Conservation (phyloP, 192 early-diverging fungal species). For the Gonapodya prolifera region DNA sequence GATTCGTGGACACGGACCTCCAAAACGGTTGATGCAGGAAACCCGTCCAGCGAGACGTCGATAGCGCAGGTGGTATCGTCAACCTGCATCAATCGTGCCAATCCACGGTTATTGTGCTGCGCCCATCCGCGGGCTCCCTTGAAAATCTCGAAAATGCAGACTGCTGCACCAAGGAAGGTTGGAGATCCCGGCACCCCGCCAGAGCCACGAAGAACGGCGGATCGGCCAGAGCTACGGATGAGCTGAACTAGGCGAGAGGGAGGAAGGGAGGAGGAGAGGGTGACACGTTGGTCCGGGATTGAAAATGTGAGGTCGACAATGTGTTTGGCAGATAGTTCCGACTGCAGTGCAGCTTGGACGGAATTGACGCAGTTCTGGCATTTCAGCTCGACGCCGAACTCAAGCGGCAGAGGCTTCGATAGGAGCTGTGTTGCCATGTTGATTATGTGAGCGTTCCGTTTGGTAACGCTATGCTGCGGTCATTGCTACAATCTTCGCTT, state of each 20-base stretch:
- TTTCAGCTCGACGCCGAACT: slow-evolving; percentile 79
- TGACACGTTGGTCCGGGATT: slow-evolving; percentile 55
- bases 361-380: slow-evolving; percentile 66
- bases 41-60: slow-evolving; percentile 62
- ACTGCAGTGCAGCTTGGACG: slow-evolving; percentile 43
- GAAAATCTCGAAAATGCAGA: slow-evolving; percentile 71
- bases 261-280: slow-evolving; percentile 57
- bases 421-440: too few species aligned
- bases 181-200: slow-evolving; percentile 38
- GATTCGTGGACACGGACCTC: slow-evolving; percentile 63
- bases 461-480: too few species aligned
- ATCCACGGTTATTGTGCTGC: slow-evolving; percentile 36
- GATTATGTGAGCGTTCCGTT: too few species aligned
- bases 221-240: slow-evolving; percentile 59
- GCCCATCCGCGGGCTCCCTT: slow-evolving; percentile 21
- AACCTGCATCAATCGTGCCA: slow-evolving; percentile 74
- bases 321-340: slow-evolving; percentile 18
- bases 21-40: slow-evolving; percentile 43
- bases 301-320: slow-evolving; percentile 52
- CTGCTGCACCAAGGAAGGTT: slow-evolving; percentile 65
- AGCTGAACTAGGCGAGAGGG: slow-evolving; percentile 49
- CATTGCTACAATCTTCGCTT: too few species aligned
- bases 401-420: slow-evolving; percentile 9
- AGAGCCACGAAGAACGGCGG: slow-evolving; percentile 65
- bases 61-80: slow-evolving; percentile 54